These are phyloP conservation scores for Pseudocercospora musae DNA, from an alignment of 2,329 filamentous ascomycete genomes.

Conservation along the genomic window DNA sequence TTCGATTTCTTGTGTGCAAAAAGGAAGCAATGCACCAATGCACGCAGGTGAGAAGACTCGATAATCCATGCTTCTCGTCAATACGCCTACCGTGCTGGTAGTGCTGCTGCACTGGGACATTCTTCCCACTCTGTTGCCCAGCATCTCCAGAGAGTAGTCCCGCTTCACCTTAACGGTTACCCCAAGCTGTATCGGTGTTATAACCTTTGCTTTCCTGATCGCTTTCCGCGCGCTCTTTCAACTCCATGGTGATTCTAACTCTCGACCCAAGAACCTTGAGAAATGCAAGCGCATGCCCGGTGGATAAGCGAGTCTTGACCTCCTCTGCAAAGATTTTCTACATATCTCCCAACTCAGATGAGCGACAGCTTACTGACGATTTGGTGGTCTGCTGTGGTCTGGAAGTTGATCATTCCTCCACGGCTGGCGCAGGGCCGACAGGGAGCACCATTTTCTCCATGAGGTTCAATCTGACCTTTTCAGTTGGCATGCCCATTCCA, in stretches of 20 bases:
- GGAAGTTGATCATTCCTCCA: slow-evolving; percentile 22
- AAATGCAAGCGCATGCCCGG: background rate
- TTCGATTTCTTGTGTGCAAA: background rate
- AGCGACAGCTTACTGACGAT: background rate
- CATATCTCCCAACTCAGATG: background rate
- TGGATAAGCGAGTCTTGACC: background rate
- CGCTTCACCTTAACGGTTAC: background rate
- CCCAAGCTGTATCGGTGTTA: background rate
- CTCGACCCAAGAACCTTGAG: background rate
- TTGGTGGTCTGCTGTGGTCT: background rate
- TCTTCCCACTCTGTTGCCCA: background rate
- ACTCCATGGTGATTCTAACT: background rate
- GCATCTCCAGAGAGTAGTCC: background rate
- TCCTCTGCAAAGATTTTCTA: background rate
- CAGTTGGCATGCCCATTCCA: slow-evolving; percentile 74
- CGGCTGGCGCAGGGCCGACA: slow-evolving; percentile 43
- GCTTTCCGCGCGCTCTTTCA: background rate
- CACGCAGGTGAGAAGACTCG: background rate
- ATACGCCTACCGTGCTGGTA: background rate
- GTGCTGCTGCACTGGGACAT: background rate
- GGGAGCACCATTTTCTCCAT: slow-evolving; percentile 71
- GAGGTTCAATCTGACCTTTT: slow-evolving; percentile 74
- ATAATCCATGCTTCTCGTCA: background rate
- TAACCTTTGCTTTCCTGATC: background rate
- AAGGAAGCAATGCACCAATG: background rate